Base-by-base conservation (phyloP, 495 filamentous ascomycete species). In the Podospora pseudoanserina region DNA sequence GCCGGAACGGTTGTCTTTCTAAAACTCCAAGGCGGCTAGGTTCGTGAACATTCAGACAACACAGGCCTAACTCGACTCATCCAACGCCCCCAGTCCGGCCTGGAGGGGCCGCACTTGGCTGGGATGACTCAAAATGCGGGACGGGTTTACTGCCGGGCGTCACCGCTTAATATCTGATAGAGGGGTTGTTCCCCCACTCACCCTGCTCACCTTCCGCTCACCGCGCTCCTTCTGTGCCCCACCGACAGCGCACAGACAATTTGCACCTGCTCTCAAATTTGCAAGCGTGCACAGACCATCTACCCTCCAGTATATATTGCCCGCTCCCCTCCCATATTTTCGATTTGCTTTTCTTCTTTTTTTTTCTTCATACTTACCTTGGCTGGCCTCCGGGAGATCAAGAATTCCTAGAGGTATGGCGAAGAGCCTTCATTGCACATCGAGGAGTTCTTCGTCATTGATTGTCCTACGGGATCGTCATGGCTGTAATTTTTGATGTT, bases 381-480 rank as follows among this genome's bases (percentile, higher is more conserved):
- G 70, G 68, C 72, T 62, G 67, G 65, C 67, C 58, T 39, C 55
- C 27, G 59, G 54, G 61, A 63, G 69, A 63, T 75, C 69, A 73
- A 64, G 72, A 78, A 75, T 26, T 65, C 68, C 64, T 65, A 26
- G 67, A 27, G 66, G 63, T 67, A 75, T 64, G 54, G 65, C 44
- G 73, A 69, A 64, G 66, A 71, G 70, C 77, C 75, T 77, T 72
- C 77, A 79, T 79, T 78, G 75, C 75, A 77, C 77, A 73, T 72
- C 75, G 76, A 68, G 76, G 76, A 67, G 75, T 69, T 69, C n/a
- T 58, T 70, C 56, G 57, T 53, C 60, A 60, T 77, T 67, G 70
- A 78, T 77, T 79, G 76, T 74, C 76, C 76, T 78, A 78, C 76
- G 77, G 77, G 77, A 73, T 75, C 77, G 76, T 78, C 70, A 66